phyloP scores from a whole-genome alignment of 1,284 basidiomycete species.

The Coniophora puteana region DNA sequence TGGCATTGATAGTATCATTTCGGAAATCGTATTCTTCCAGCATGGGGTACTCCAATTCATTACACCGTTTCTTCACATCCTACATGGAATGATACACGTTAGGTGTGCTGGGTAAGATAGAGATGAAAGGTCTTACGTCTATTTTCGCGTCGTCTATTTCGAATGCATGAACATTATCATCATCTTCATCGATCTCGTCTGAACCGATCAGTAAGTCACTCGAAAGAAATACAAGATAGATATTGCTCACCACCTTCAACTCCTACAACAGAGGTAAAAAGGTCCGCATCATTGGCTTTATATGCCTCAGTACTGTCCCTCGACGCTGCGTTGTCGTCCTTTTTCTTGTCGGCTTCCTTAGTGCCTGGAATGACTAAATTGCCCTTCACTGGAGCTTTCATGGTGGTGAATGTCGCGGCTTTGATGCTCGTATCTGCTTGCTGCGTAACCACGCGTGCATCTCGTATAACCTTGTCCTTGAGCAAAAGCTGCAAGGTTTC shows the following conservation, averaged over 20 bases:
- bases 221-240: not conserved
- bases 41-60: constrained; percentile 94
- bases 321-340: constrained; percentile 44
- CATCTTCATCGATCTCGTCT: constrained; percentile 96
- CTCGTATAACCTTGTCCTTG: constrained; percentile 81
- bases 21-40: constrained; percentile 98
- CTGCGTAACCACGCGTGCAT: constrained; percentile 69
- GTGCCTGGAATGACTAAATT: constrained; percentile 84
- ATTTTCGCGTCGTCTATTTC: constrained; percentile 91
- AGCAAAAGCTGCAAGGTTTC: constrained; percentile 86
- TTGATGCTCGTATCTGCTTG: constrained; percentile 68
- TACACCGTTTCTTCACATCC: constrained; percentile 92
- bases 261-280: constrained; percentile 90
- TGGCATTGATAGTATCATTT: constrained; percentile 91
- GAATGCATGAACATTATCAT: constrained; percentile 93
- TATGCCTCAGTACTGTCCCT: constrained; percentile 30
- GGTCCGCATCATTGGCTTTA: constrained; percentile 57
- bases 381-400: constrained; percentile 77
- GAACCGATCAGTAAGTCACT: constrained; percentile 7
- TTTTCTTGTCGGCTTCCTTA: constrained; percentile 66
- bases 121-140: constrained; percentile 53
- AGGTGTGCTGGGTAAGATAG: not conserved
- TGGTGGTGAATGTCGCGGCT: constrained; percentile 77
- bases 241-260: constrained; percentile 73
- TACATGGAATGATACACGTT: constrained; percentile 31